These are phyloP conservation scores for Chlorencoelia australis DNA, from an alignment of 2,329 filamentous ascomycete species.

Conservation along the genomic window DNA sequence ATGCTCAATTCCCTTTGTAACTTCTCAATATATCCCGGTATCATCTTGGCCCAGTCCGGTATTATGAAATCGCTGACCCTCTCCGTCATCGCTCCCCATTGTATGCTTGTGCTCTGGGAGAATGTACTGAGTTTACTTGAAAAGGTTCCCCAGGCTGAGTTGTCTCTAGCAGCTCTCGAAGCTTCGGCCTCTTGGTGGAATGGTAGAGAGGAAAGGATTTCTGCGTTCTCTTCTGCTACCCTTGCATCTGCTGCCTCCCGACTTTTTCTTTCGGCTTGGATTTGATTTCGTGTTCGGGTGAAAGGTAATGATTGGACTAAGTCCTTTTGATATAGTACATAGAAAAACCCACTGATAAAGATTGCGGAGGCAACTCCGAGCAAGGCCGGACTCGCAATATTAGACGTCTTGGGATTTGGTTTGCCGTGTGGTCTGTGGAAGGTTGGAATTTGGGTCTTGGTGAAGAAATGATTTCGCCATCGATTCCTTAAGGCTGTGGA, in stretches of 20 bases:
- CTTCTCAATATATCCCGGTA: constrained; percentile 72
- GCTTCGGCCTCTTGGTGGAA: constrained; percentile 14
- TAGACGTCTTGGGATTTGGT: constrained; percentile 15
- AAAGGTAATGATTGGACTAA: constrained; percentile 25
- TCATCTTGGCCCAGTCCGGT: constrained; percentile 68
- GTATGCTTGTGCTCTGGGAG: constrained; percentile 41
- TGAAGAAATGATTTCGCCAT: not conserved
- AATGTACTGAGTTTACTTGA: constrained; percentile 31
- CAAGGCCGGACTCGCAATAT: constrained; percentile 10
- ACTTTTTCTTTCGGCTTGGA: constrained; percentile 15
- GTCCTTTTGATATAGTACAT: constrained; percentile 25
- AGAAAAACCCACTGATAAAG: constrained; percentile 18
- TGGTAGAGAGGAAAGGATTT: constrained; percentile 18
- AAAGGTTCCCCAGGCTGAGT: constrained; percentile 25
- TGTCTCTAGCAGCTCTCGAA: constrained; percentile 12
- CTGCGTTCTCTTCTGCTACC: constrained; percentile 18
- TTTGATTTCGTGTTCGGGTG: constrained; percentile 18
- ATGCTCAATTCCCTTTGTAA: constrained; percentile 81
- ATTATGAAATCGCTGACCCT: constrained; percentile 61
- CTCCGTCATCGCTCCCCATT: constrained; percentile 46
- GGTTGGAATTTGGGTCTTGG: constrained; percentile 5
- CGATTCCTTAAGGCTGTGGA: not conserved
- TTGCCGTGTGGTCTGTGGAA: constrained; percentile 13
- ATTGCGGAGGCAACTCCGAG: constrained; percentile 20
- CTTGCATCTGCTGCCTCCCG: constrained; percentile 12